Base-by-base conservation (phyloP, 352 stramenopile species). In the Phytopythium chamaehyphon region DNA sequence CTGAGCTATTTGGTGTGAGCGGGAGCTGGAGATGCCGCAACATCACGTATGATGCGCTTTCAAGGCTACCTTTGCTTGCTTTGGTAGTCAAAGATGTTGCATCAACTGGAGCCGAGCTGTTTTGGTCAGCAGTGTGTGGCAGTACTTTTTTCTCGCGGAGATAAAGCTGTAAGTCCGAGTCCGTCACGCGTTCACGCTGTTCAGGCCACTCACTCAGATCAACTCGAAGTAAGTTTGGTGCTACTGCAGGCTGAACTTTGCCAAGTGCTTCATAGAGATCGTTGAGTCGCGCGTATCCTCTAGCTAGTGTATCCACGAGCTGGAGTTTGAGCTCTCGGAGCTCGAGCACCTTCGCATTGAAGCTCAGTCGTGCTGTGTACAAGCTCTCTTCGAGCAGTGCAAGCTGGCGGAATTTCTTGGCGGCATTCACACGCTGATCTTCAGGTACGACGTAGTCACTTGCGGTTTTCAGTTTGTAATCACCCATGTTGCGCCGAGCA, bases 401-500 rank as follows among this genome's bases (percentile, higher is more conserved):
- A 66, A 95, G 90, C 50, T 97, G 83, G n/a, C 75, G 57, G 12
- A 84, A 57, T 53, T 98, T 98, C 59, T 93, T 96, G 21, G 76
- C 76, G 3, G 90, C 83, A 43, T 97, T 96, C 19, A 97, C 78
- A 24, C 81, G 87, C 59, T 95, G 86, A 18, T 88, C 73, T 49
- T 96, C 75, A 6, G 90, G 90, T 10, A 97, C 90, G 6, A 95
- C 83, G 56, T 97, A 97, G 48, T 87, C 76, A 6, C 64, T 56
- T 10, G 73, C 80, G 3, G 75, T 89, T 65, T 98, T 98, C 37
- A 97, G 62, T 56, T 96, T 95, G 69, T 96, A 97, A 65, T 97
- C 89, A 2, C 91, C 89, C 77, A 97, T 90, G 57, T 96, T 93
- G 26, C 83, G 73, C 47, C 81, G 75, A 5, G 93, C 88, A 24